Conservation (phyloP, 1,284 basidiomycete genomes). For the Ceratobasidium sp. region DNA sequence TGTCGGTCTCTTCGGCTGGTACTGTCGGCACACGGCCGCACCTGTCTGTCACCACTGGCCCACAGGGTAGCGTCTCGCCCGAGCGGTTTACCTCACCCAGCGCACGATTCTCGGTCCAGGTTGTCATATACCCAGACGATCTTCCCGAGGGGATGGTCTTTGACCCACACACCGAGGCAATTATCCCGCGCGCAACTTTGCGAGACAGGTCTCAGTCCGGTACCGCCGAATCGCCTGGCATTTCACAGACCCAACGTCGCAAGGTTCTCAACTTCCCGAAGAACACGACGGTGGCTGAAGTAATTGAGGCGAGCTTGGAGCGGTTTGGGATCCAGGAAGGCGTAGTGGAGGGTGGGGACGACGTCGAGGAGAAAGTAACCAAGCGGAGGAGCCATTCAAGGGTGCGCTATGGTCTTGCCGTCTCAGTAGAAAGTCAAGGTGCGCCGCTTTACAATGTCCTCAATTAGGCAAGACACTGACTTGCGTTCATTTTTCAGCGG, state of each 20-base stretch:
- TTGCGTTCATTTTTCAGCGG: conserved; percentile 52
- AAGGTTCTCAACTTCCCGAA: conserved; percentile 89
- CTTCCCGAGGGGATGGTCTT: conserved; percentile 93
- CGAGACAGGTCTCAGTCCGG: conserved; percentile 53
- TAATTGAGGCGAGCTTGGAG: conserved; percentile 90
- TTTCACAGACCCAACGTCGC: conserved; percentile 66
- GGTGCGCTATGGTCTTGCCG: conserved; percentile 80
- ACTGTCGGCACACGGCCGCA: conserved; percentile 1
- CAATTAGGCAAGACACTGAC: not conserved
- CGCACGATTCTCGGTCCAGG: conserved; percentile 82
- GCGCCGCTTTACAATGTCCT: conserved; percentile 44
- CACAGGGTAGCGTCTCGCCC: conserved; percentile 56
- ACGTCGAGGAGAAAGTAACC: conserved; percentile 88
- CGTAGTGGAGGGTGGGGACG: conserved; percentile 96
- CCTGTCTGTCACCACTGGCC: conserved; percentile 3
- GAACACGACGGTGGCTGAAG: conserved; percentile 94
- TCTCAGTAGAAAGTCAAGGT: conserved; percentile 70
- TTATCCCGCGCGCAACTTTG: conserved; percentile 78
- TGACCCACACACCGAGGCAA: conserved; percentile 88
- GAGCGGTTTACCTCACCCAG: conserved; percentile 82
- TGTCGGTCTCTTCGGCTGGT: conserved; percentile 24
- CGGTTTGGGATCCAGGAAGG: conserved; percentile 93
- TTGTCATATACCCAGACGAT: conserved; percentile 86
- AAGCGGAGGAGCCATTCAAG: conserved; percentile 79
- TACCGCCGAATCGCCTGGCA: conserved; percentile 56